Base-by-base conservation (phyloP, 2,329 filamentous ascomycete species). In the Claviceps sp. region DNA sequence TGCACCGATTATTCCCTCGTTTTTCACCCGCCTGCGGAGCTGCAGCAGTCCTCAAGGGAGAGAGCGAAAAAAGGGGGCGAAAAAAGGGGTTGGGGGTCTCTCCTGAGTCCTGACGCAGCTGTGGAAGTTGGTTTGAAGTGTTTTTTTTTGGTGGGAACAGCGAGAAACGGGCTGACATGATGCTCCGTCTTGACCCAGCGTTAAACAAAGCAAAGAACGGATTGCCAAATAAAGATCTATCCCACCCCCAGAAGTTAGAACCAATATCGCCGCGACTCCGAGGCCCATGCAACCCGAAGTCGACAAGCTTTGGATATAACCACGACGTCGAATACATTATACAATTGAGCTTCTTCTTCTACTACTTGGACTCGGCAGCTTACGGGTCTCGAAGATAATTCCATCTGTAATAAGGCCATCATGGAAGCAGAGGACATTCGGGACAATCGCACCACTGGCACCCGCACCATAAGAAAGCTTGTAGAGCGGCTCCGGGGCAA, bases 401-500 rank as follows among this genome's bases (percentile, higher is more conserved):
- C 8, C 18, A 7, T 14, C 41, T 38, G 20, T 18, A n/a, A 13
- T 18, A n/a, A 13, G 24, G 16, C 18, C 5, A 47, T 4, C 24
- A 54, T 52, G 52, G 47, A 49, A 24, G 30, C 37, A 22, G 16
- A 36, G 18, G 18, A 46, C 18, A 37, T 26, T 36, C 44, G 48
- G n/a, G 18, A 42, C 41, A 22, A 43, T 26, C 22, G 24, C 43
- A 34, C 42, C 16, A 26, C 20, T 18, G 42, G 26, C 47, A 53
- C 47, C 11, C 38, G 42, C 37, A 47, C 50, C 14, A 44, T 52
- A 34, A 43, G 46, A 22, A 55, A 52, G 40, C 49, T 58, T 34
- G 55, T 57, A 41, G 54, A 52, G 30, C 56, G 56, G 8, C 48
- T 57, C 18, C 55, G 55, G 26, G 51, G 49, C 46, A 48, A 30